Evolutionary conservation across 805 yeast species (phyloP), one percentile per base, ranked within the genome.

Genomic region (Lipomyces sp.): DNA sequence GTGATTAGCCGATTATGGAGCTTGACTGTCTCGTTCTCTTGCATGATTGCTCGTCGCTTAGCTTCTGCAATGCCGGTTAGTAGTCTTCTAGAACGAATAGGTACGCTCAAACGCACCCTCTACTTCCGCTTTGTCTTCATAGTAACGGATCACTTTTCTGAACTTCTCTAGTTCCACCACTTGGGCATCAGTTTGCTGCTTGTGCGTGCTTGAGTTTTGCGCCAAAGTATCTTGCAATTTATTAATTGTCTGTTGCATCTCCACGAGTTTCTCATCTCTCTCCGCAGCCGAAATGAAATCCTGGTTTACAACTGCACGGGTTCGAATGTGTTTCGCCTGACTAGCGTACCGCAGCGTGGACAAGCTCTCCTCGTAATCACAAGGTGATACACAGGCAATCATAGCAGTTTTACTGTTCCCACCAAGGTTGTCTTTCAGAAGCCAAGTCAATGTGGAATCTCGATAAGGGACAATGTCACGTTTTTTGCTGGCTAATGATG

Each of bases 361-460:
- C 71, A 83, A 76, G 0, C 91, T 86, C 72, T 90, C 96, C 29
- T 90, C 94, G 75, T 86, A 87, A 72, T 88, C 91, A 53, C 84
- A 79, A 0, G 94, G 93, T 32, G 75, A 71, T 2, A 91, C 83
- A 76, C 96, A 91, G 3, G 91, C 97, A 69, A 91, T 89, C 97
- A 91, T 91, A 2, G 90, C 91, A 0, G 97, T 91, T 75, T 89
- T 88, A 75, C 96, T 90, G 73, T 91, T 90, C 0, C 96, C 96
- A 4, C 96, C 96, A 24, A 91, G 78, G 0, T 94, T 89, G 73
- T 90, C 91, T 74, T 90, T 90, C 64, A 91, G 80, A 57, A 91
- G 79, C 73, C 97, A 80, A 0, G 97, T 91, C 59, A 91, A 77
- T 0, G 81, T 78, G 0, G 90, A 86, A 69, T 88, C 92, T 70